Conservation (phyloP, 306 rosid genomes). For the Mimosa pudica region DNA sequence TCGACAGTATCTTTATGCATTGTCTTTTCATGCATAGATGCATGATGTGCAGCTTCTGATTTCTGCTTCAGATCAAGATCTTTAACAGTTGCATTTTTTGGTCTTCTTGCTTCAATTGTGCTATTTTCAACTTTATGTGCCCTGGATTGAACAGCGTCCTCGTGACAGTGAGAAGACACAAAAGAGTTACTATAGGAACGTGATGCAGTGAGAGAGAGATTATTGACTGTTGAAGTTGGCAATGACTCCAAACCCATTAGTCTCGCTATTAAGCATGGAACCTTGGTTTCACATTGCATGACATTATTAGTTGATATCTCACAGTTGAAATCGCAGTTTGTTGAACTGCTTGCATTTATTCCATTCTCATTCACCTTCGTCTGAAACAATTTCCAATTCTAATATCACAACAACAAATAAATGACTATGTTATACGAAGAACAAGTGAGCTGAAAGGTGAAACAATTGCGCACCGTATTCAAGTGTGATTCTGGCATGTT, state of each 20-base stretch:
- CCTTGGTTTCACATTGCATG: conserved; percentile 48
- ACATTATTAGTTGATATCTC: background rate
- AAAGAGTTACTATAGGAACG: background rate
- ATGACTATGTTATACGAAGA: background rate
- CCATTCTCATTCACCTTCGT: background rate
- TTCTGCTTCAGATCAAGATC: background rate
- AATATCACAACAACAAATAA: background rate
- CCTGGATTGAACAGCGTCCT: background rate
- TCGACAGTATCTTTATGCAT: background rate
- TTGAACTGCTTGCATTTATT: background rate
- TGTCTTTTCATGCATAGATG: background rate
- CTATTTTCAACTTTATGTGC: background rate
- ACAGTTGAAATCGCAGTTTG: background rate
- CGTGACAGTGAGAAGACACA: conserved; percentile 2
- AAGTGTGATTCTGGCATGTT: conserved; percentile 1
- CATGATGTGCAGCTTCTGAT: background rate
- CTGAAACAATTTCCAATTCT: background rate
- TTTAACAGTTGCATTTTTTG: background rate
- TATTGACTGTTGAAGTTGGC: conserved; percentile 53
- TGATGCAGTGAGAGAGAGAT: conserved; percentile 47
- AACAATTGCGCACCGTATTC: background rate
- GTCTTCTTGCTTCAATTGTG: background rate
- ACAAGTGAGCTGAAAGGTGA: background rate
- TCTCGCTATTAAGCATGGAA: conserved; percentile 82
- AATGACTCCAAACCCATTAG: conserved; percentile 93